Conservation (phyloP, 208 protist species). For the Crithidia fasciculata region DNA sequence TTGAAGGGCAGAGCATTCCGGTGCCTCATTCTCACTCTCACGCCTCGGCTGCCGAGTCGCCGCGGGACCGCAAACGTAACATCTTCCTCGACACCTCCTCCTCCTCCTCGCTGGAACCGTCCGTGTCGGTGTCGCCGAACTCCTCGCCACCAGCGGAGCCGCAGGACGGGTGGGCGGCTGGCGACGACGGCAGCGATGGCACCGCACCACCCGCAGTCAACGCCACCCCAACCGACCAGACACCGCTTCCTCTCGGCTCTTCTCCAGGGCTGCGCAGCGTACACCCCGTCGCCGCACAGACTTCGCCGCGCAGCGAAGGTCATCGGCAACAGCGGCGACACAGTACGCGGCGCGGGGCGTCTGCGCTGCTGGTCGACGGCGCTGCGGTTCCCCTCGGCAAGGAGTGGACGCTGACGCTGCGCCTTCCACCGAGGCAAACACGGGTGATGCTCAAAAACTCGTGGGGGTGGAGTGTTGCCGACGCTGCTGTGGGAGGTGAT, state of each 20-base stretch:
- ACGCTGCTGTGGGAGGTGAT: constrained; percentile 28
- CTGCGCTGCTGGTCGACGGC: background rate
- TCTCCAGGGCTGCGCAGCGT: background rate
- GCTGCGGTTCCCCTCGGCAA: constrained; percentile 20
- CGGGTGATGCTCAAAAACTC: too few species aligned
- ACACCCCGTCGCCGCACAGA: background rate
- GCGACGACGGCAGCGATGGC: background rate
- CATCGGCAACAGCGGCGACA: background rate
- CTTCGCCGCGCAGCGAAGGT: background rate
- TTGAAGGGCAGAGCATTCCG: background rate
- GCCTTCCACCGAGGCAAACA: background rate
- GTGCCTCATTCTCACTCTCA: too few species aligned
- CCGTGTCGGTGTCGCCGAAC: background rate
- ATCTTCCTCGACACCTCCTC: constrained; percentile 36
- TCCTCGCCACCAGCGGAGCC: constrained; percentile 1
- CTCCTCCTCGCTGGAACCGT: constrained; percentile 2
- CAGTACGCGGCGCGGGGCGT: background rate
- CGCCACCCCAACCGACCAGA: too few species aligned
- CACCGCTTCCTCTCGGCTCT: background rate
- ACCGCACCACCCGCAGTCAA: too few species aligned
- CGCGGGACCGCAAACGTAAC: constrained; percentile 4
- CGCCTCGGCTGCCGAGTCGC: background rate
- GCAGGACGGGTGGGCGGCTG: background rate
- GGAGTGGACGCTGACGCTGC: constrained; percentile 27
- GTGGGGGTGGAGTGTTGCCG: background rate